phyloP scores from a whole-genome alignment of 2,329 filamentous ascomycete species.

The Diatrype stigma region DNA sequence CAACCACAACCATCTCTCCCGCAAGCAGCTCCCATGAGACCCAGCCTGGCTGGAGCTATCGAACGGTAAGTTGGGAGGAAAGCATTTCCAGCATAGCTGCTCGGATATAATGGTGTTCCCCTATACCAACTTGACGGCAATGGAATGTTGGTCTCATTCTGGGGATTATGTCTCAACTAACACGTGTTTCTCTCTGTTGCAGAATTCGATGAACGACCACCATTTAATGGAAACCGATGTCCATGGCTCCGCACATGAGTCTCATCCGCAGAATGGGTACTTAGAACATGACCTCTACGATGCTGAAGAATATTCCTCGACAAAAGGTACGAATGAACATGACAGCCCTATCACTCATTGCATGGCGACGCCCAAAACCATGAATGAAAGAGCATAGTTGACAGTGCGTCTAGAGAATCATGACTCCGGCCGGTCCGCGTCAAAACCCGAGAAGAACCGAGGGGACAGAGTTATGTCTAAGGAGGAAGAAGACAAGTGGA shows the following conservation, averaged over 20 bases:
- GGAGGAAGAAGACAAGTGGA: slow-evolving; percentile 67
- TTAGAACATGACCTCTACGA: slow-evolving; percentile 16
- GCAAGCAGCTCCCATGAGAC: slow-evolving; percentile 47
- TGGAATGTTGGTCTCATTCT: neutral
- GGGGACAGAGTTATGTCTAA: slow-evolving; percentile 24
- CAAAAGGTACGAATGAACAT: slow-evolving; percentile 19
- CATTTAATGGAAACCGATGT: slow-evolving; percentile 20
- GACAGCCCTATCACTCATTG: too few species aligned
- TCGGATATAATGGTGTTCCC: neutral
- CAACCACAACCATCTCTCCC: slow-evolving; percentile 37
- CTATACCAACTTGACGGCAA: slow-evolving; percentile 3
- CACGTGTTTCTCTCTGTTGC: neutral
- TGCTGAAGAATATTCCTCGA: slow-evolving; percentile 17
- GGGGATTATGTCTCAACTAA: slow-evolving; percentile 6
- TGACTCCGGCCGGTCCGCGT: slow-evolving; percentile 15
- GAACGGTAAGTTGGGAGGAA: slow-evolving; percentile 25
- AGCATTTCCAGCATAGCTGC: neutral
- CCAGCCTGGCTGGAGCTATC: slow-evolving; percentile 38
- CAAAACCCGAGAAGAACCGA: slow-evolving; percentile 21
- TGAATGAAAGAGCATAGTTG: slow-evolving; percentile 7
- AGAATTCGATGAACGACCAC: slow-evolving; percentile 22
- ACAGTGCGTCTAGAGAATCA: slow-evolving; percentile 17
- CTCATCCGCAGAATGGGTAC: slow-evolving; percentile 17
- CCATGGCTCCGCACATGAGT: slow-evolving; percentile 12
- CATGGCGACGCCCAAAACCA: neutral